Conservation (phyloP, 768 basidiomycete genomes). For the Kwoniella botswanensis region DNA sequence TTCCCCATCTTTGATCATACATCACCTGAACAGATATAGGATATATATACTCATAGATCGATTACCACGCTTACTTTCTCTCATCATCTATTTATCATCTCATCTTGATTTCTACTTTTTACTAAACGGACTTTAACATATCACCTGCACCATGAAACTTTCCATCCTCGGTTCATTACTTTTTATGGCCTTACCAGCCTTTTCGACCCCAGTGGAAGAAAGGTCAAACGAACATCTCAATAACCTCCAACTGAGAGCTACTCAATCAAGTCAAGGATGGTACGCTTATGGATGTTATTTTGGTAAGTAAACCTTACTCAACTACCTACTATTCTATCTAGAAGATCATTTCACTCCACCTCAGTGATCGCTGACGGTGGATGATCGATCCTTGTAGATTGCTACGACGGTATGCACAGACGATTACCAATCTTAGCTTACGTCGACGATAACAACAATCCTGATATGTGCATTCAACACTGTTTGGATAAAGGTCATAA, state of each 20-base stretch:
- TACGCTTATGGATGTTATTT: constrained; percentile 39
- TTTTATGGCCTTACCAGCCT: background rate
- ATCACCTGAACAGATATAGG: too few species aligned
- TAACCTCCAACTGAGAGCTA: constrained; percentile 21
- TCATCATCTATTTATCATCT: background rate
- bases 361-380: too few species aligned
- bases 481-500: constrained; percentile 26
- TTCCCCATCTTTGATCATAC: too few species aligned
- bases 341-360: too few species aligned
- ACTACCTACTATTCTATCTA: background rate
- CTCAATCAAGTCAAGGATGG: constrained; percentile 30
- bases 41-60: background rate
- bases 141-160: constrained; percentile 11
- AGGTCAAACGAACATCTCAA: constrained; percentile 9
- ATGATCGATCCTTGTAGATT: constrained; percentile 17
- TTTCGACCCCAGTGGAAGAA: constrained; percentile 15
- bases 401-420: constrained; percentile 38
- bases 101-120: background rate
- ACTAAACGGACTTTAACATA: background rate
- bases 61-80: background rate
- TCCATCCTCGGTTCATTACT: constrained; percentile 4
- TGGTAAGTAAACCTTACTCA: constrained; percentile 15
- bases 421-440: constrained; percentile 31
- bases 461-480: constrained; percentile 30
- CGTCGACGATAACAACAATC: constrained; percentile 25